phyloP scores from a whole-genome alignment of 306 rosid species.

The Vigna radiata region DNA sequence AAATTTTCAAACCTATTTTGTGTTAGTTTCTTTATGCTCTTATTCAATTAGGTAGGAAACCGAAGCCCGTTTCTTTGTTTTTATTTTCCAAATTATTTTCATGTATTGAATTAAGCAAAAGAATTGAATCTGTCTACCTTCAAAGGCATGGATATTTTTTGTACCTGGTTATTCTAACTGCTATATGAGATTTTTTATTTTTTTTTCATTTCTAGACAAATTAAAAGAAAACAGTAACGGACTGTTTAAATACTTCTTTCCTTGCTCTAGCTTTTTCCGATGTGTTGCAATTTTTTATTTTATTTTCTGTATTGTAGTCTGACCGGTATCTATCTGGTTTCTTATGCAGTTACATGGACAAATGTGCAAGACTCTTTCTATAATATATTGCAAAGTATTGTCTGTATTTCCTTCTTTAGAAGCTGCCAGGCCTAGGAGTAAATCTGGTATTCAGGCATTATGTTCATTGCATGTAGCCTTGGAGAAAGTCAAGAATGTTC shows the following conservation, averaged over 20 bases:
- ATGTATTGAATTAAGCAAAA: background rate
- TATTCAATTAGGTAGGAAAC: background rate
- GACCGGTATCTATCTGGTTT: constrained; percentile 39
- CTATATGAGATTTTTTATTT: background rate
- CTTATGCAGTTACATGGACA: constrained; percentile 83
- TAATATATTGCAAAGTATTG: constrained; percentile 77
- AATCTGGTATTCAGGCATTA: constrained; percentile 91
- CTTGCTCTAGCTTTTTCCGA: background rate
- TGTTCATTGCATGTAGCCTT: constrained; percentile 94
- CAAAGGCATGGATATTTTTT: background rate
- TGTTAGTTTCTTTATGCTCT: constrained; percentile 27
- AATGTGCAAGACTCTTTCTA: constrained; percentile 89
- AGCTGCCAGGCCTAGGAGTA: constrained; percentile 97
- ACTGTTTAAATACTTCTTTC: background rate
- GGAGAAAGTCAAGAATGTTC: constrained; percentile 89
- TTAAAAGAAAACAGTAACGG: background rate
- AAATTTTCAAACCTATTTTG: constrained; percentile 2
- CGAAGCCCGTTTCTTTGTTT: background rate
- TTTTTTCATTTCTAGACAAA: constrained; percentile 34
- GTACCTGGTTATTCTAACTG: constrained; percentile 3
- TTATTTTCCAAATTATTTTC: background rate
- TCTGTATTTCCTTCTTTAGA: constrained; percentile 90
- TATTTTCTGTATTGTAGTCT: constrained; percentile 28
- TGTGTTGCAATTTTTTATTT: background rate
- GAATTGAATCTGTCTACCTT: constrained; percentile 3